Base-by-base conservation (phyloP, 176 grass and related monocot genomes). In the Pontederia crassipes region DNA sequence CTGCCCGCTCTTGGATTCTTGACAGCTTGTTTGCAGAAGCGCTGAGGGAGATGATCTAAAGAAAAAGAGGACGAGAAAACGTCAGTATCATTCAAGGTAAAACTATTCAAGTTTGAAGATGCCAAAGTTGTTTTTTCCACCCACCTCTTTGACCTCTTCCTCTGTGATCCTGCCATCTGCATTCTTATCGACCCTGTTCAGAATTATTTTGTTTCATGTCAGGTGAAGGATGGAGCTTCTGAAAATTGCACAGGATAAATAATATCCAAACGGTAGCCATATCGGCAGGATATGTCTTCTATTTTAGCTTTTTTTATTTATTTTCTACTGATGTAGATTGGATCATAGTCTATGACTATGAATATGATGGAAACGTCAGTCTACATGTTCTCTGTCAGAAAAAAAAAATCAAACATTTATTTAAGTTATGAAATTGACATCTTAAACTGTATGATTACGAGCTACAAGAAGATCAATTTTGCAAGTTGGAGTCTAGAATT, bases 21-120 rank as follows among this genome's bases (percentile, higher is more conserved):
- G 87, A 85, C 17, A 97, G 57, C 81, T 91, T 91, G 77, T 97
- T 97, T 0, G 93, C 87, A 0, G 87, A 97, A 48, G 93, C 93
- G 0, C 83, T 97, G 70, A 97, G 77, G n/a, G 81, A 80, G 67
- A 97, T 84, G 57, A 97, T 86, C 89, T 95, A 52, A 15, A 28
- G 46, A 47, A 48, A 54, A 3, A 49, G 2, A 61, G 35, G 53
- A 45, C 54, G 12, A 69, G 70, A 50, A 75, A 71, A 57, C 68
- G 8, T 11, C 14, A 63, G 55, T 29, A 16, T 59, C 26, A 17
- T 49, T 26, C 35, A 14, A 26, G n/a, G 20, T 45, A 4, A 28
- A 27, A 61, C 13, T 50, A 48, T 48, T 68, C 27, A 60, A 58
- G 4, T 75, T n/a, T 46, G 29, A 47, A 51, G 8, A 17, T 12